Evolutionary conservation across 371 early-diverging fungal species (phyloP).

Genomic region (Apophysomyces variabilis): DNA sequence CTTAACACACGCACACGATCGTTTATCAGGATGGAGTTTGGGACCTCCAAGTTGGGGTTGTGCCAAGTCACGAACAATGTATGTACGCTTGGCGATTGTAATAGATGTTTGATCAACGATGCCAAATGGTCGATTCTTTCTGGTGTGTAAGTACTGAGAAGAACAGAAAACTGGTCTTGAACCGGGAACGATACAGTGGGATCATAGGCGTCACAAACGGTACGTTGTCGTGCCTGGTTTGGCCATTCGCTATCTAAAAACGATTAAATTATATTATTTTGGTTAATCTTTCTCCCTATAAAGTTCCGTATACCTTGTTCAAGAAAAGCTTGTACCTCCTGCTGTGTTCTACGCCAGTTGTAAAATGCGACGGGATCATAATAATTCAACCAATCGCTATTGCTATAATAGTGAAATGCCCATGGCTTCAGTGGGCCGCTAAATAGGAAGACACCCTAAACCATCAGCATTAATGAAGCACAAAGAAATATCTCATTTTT

Average conservation of each 20-base stretch:
- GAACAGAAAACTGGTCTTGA: conserved; percentile 45
- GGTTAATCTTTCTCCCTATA: background rate
- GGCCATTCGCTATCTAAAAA: conserved; percentile 20
- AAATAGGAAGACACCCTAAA: conserved; percentile 26
- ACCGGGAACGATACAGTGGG: conserved; percentile 21
- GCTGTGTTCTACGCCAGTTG: conserved; percentile 30
- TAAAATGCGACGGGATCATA: conserved; percentile 37
- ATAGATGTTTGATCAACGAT: conserved; percentile 37
- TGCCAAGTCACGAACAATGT: conserved; percentile 57
- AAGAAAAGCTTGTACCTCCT: conserved; percentile 15
- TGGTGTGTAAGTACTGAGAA: conserved; percentile 53
- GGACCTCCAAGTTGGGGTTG: conserved; percentile 41
- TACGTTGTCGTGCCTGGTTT: conserved; percentile 23
- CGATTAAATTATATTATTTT: background rate
- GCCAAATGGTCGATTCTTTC: conserved; percentile 48
- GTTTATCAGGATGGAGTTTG: conserved; percentile 20
- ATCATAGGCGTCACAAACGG: conserved; percentile 23
- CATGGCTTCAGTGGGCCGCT: conserved; percentile 39
- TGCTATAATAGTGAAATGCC: conserved; percentile 33
- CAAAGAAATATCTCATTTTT: background rate
- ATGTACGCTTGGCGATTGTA: conserved; percentile 32
- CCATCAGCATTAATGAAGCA: background rate
- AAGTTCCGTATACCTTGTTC: background rate
- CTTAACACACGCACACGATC: conserved; percentile 31
- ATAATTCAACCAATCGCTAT: conserved; percentile 32